Percentiles rank a stretch among this genome's conserved stretches.
Evolutionary conservation across 2,329 filamentous ascomycete genomes (phyloP).

Genomic region (Ophiosphaerella narmari): DNA sequence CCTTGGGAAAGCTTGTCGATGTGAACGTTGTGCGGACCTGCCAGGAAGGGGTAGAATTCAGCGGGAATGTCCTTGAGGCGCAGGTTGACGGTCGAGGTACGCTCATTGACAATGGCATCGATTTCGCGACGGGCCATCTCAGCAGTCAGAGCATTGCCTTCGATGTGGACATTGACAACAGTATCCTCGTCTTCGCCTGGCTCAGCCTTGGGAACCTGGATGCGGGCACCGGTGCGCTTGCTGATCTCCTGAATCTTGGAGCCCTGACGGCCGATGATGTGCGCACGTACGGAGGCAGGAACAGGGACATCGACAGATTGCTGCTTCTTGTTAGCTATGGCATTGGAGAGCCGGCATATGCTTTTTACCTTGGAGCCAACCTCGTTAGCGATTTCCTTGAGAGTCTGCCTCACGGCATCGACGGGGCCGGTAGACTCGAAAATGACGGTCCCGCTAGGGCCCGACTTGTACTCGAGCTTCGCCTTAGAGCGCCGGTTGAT

Average conservation of each 20-base stretch:
- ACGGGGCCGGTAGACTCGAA: slow-evolving; percentile 86
- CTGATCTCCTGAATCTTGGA: slow-evolving; percentile 88
- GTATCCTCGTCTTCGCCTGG: slow-evolving; percentile 78
- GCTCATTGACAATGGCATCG: slow-evolving; percentile 83
- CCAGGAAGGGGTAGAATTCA: slow-evolving; percentile 95
- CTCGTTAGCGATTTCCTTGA: slow-evolving; percentile 86
- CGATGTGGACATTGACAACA: slow-evolving; percentile 82
- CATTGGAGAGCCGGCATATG: not conserved
- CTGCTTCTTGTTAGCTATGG: slow-evolving; percentile 43
- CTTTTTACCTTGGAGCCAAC: slow-evolving; percentile 77
- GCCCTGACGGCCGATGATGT: slow-evolving; percentile 92
- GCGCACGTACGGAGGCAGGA: slow-evolving; percentile 79
- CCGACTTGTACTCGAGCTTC: slow-evolving; percentile 75
- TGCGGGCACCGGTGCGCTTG: slow-evolving; percentile 84
- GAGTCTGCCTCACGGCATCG: slow-evolving; percentile 81
- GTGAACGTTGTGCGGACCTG: slow-evolving; percentile 73
- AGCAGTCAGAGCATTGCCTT: slow-evolving; percentile 88
- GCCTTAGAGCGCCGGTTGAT: slow-evolving; percentile 92
- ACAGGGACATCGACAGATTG: slow-evolving; percentile 76
- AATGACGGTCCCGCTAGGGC: slow-evolving; percentile 72
- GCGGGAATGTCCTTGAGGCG: slow-evolving; percentile 83
- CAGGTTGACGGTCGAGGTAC: slow-evolving; percentile 78
- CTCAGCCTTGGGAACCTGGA: slow-evolving; percentile 85
- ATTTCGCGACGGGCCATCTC: slow-evolving; percentile 84
- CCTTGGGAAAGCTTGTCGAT: slow-evolving; percentile 71